phyloP scores from a whole-genome alignment of 441 rosid genomes.

The Arabidopsis lyrata region DNA sequence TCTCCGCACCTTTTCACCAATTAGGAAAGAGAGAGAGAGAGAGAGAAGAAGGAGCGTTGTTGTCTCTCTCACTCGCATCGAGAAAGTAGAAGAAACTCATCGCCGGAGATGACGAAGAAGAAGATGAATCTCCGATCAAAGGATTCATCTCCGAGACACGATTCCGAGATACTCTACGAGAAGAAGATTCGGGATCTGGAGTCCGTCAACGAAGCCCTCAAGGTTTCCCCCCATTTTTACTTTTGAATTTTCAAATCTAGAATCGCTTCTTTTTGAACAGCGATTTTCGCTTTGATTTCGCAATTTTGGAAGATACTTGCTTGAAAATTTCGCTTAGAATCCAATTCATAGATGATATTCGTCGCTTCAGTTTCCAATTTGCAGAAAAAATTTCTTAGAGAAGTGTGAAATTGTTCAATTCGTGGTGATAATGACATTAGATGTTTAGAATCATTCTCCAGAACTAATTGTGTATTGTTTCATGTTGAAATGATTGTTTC shows the following conservation, averaged over 20 bases:
- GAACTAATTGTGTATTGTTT: background rate
- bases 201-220: conserved; percentile 60
- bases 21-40: background rate
- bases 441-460: background rate
- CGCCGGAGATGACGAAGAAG: conserved; percentile 67
- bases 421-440: background rate
- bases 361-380: conserved; percentile 11
- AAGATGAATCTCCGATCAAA: conserved; percentile 69
- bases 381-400: background rate
- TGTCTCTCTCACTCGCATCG: conserved; percentile 7
- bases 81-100: background rate
- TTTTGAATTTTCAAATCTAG: background rate
- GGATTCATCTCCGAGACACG: conserved; percentile 37
- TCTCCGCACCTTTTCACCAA: background rate
- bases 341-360: background rate
- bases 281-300: conserved; percentile 22
- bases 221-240: conserved; percentile 50
- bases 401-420: background rate
- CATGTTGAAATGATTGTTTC: conserved; percentile 4
- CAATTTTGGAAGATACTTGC: background rate
- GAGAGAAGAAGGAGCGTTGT: conserved; percentile 18
- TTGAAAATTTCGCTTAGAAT: background rate
- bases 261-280: background rate
- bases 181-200: conserved; percentile 62
- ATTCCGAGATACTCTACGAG: conserved; percentile 41